Evolutionary conservation across 2,329 filamentous ascomycete genomes (phyloP).

Genomic region (Trichocomaceae sp.): DNA sequence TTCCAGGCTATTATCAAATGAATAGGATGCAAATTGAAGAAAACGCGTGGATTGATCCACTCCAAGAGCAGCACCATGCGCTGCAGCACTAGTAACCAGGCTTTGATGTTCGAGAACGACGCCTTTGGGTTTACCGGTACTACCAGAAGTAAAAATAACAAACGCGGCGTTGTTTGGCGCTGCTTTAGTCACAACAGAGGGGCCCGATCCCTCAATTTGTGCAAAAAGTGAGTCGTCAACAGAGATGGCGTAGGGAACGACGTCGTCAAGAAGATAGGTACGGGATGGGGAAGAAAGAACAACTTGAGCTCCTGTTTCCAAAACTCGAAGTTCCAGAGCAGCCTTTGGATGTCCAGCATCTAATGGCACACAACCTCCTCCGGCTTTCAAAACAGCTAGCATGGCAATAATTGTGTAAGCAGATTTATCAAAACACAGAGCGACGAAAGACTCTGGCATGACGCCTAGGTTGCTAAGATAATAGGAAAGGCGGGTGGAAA

Average conservation of each 20-base stretch:
- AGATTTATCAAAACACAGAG: conserved; percentile 20
- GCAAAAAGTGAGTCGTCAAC: conserved; percentile 20
- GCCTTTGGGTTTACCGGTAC: conserved; percentile 49
- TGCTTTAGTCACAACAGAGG: conserved; percentile 10
- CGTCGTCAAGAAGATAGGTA: conserved; percentile 35
- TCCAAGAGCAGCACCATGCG: conserved; percentile 39
- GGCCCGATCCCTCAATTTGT: background rate
- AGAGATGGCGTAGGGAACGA: conserved; percentile 35
- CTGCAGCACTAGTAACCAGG: conserved; percentile 44
- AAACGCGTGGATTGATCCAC: conserved; percentile 51
- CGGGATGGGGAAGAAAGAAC: conserved; percentile 11
- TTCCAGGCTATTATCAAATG: conserved; percentile 49
- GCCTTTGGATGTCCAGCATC: conserved; percentile 11
- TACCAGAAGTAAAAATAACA: conserved; percentile 55
- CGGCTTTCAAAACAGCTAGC: conserved; percentile 17
- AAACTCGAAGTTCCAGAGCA: conserved; percentile 7
- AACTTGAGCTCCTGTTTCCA: conserved; percentile 11
- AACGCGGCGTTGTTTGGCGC: conserved; percentile 41
- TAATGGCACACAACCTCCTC: conserved; percentile 15
- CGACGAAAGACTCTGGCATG: conserved; percentile 23
- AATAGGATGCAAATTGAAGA: conserved; percentile 52
- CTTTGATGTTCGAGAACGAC: conserved; percentile 57
- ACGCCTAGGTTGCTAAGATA: conserved; percentile 27
- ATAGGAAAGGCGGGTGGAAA: conserved; percentile 27
- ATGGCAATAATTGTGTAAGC: conserved; percentile 15